Evolutionary conservation across 345 rosid genomes (phyloP), one percentile per base, ranked within the genome.

Genomic region (Lumnitzera littorea): DNA sequence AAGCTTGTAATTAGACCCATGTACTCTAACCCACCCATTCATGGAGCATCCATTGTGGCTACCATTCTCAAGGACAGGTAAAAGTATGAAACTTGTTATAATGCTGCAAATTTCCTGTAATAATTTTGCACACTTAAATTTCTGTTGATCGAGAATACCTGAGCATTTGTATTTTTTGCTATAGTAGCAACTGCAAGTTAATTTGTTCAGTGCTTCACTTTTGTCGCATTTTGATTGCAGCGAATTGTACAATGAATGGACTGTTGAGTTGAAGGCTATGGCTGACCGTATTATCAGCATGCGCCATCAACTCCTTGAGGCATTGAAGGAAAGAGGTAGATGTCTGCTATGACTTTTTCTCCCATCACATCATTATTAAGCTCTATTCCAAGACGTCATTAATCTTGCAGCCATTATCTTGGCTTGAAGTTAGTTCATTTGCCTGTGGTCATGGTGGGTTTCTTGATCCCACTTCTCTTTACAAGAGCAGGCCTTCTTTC

Each of bases 21-120:
- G 98, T 88, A 84, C 74, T 88, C 96, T 51, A 86, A 76, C 48
- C 98, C 98, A 67, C 96, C 98, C 13, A 78, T 91, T 46, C 96
- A 91, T 53, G 98, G 98, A 60, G 96, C 95, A 58, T 84, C 95
- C 1, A 88, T 91, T 51, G 98, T 83, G 48, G 91, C 92, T 57
- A 49, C 76, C 51, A 79, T 91, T 67, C 85, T 91, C 48, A 80
- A 72, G 64, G 86, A 91, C 76, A 83, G 78, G 94, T 82, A 71
- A 62, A 46, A n/a, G 7, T 25, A 50, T 14, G 23, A 47, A 20
- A 15, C 11, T 56, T 54, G n/a, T 41, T 24, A 23, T 47, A 31
- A 60, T 29, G 7, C 55, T 24, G 27, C 17, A 20, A 24, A 2
- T 55, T 23, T 24, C 36, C 41, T 54, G 29, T 50, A 15, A n/a